Percentiles rank a stretch among this genome's conserved stretches.
Conservation (phyloP, 1,284 basidiomycete species). For the Pyrrhoderma noxium region DNA sequence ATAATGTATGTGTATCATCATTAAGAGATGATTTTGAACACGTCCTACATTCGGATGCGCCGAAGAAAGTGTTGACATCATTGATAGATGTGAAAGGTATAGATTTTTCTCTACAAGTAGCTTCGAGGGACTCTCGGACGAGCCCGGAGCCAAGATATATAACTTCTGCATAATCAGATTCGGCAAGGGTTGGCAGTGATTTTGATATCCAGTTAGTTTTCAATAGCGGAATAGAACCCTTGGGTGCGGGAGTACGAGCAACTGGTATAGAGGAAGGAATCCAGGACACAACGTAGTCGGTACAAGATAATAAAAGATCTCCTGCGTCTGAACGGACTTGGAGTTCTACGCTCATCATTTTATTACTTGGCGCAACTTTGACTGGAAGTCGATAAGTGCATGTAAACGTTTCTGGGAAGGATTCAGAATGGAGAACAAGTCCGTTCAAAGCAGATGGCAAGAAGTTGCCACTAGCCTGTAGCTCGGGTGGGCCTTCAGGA, state of each 20-base stretch:
- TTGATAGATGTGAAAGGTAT: constrained; percentile 1
- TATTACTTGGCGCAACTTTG: constrained; percentile 25
- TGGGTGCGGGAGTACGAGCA: background rate
- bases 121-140: background rate
- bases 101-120: background rate
- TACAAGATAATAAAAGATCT: constrained; percentile 27
- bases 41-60: too few relatives aligned
- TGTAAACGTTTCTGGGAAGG: constrained; percentile 26
- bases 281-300: constrained; percentile 29
- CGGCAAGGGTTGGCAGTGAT: background rate
- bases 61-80: constrained; percentile 3
- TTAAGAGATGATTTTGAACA: too few relatives aligned
- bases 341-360: constrained; percentile 25
- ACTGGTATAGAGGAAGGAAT: constrained; percentile 15
- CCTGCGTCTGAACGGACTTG: constrained; percentile 28
- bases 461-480: constrained; percentile 25
- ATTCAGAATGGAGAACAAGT: constrained; percentile 24
- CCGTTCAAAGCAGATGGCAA: constrained; percentile 28
- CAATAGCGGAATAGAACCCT: background rate
- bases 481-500: constrained; percentile 21
- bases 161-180: background rate
- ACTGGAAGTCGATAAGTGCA: constrained; percentile 30
- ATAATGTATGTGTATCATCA: too few relatives aligned
- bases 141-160: constrained; percentile 5
- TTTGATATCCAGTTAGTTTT: constrained; percentile 2